Evolutionary conservation across 306 rosid species (phyloP).

Genomic region (Dicorynia guianensis): DNA sequence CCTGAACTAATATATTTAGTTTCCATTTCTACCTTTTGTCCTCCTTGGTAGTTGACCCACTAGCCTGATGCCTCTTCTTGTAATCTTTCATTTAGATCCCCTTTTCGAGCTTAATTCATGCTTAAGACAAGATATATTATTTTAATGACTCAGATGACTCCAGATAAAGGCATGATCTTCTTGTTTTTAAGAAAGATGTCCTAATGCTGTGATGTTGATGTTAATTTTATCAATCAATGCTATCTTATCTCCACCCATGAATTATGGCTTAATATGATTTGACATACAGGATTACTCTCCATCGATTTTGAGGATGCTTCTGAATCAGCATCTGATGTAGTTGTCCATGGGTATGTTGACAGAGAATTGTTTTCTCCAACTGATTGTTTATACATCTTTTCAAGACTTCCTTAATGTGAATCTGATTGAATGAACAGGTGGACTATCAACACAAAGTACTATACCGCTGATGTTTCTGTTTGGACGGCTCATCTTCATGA

Average conservation of each 20-base stretch:
- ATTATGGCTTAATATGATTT: conserved; percentile 11
- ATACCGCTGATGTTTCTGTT: conserved; percentile 82
- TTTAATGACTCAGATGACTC: background rate
- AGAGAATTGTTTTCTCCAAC: conserved; percentile 2
- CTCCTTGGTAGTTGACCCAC: background rate
- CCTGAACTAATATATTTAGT: background rate
- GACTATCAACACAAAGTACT: conserved; percentile 80
- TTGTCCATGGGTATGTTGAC: conserved; percentile 67
- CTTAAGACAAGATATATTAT: background rate
- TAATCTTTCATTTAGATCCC: conserved; percentile 2
- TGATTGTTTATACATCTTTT: conserved; percentile 24
- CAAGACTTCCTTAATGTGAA: background rate
- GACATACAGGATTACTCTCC: conserved; percentile 62
- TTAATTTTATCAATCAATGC: background rate
- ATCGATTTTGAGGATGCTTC: conserved; percentile 67
- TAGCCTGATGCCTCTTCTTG: background rate
- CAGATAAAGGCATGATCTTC: conserved; percentile 3
- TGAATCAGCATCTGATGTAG: conserved; percentile 63
- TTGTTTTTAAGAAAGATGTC: background rate
- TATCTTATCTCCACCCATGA: background rate
- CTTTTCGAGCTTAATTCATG: background rate
- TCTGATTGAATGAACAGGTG: conserved; percentile 58
- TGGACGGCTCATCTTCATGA: conserved; percentile 76
- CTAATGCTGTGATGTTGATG: background rate
- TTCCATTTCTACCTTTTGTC: background rate